Evolutionary conservation across 768 basidiomycete species (phyloP).

Genomic region (Lepiota subincarnata): DNA sequence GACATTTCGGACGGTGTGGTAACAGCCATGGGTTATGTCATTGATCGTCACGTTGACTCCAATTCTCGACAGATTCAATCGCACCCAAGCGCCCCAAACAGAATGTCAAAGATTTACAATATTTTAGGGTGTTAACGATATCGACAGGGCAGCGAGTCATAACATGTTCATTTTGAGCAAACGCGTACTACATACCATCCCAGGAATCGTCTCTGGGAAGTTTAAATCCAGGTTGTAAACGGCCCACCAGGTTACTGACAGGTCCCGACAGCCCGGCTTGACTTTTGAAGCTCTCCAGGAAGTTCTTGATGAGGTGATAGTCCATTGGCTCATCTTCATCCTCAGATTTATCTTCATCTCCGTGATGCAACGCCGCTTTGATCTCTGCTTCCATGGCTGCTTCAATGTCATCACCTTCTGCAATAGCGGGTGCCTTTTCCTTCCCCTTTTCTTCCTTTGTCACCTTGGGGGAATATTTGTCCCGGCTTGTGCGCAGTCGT

Average conservation of each 20-base stretch:
- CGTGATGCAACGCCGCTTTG: constrained; percentile 51
- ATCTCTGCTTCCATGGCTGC: constrained; percentile 90
- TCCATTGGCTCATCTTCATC: constrained; percentile 57
- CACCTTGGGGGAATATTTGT: constrained; percentile 11
- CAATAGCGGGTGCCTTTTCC: constrained; percentile 32
- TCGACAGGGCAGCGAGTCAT: neutral
- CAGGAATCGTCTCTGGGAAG: constrained; percentile 66
- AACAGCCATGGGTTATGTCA: neutral
- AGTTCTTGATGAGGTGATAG: constrained; percentile 93
- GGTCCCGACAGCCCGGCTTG: constrained; percentile 90
- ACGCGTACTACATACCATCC: neutral
- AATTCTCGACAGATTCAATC: too few species aligned
- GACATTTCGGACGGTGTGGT: neutral
- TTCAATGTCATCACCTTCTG: constrained; percentile 53
- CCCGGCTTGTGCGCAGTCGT: constrained; percentile 27
- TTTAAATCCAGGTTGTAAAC: constrained; percentile 71
- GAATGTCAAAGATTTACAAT: too few species aligned
- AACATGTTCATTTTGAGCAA: neutral
- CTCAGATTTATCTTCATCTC: constrained; percentile 49
- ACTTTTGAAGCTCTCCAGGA: constrained; percentile 92
- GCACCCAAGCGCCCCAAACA: too few species aligned
- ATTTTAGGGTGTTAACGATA: too few species aligned
- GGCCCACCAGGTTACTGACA: constrained; percentile 83
- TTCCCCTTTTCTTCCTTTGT: constrained; percentile 30
- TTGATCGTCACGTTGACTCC: neutral